Percentiles rank a stretch among this genome's conserved stretches.
Conservation (phyloP, 495 filamentous ascomycete genomes). For the Chaetomium tenue region DNA sequence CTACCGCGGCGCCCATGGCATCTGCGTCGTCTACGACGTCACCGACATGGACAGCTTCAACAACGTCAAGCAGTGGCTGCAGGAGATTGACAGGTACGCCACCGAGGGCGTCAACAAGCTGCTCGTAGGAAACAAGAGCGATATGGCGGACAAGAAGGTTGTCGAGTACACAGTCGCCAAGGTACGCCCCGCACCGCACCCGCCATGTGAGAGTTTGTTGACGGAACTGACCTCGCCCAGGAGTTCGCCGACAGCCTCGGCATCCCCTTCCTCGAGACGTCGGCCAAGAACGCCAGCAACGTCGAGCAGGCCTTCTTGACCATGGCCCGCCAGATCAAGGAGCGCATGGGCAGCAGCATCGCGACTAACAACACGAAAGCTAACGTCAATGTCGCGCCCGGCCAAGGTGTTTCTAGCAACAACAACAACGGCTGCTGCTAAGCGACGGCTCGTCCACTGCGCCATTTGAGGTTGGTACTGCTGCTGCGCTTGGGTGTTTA, state of each 20-base stretch:
- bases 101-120: constrained; percentile 99
- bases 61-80: constrained; percentile 99
- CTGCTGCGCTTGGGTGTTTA: constrained; percentile 34
- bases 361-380: constrained; percentile 98
- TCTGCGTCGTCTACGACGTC: constrained; percentile 99
- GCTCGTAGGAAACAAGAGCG: constrained; percentile 98
- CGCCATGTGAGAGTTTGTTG: not conserved
- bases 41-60: constrained; percentile 99
- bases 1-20: constrained; percentile 96
- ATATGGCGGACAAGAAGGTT: constrained; percentile 99
- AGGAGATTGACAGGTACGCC: constrained; percentile 98
- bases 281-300: constrained; percentile 98
- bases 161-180: constrained; percentile 99
- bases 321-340: constrained; percentile 99
- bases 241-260: constrained; percentile 98
- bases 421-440: constrained; percentile 95
- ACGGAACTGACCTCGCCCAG: constrained; percentile 44
- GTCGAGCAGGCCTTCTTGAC: constrained; percentile 99
- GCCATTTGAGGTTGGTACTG: constrained; percentile 28
- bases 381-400: constrained; percentile 89
- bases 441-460: constrained; percentile 27
- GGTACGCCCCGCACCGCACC: constrained; percentile 51
- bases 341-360: constrained; percentile 94
- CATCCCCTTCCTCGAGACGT: constrained; percentile 99
- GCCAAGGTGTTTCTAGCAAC: constrained; percentile 89